These are phyloP conservation scores for Talaromyces sp. DNA, from an alignment of 2,329 filamentous ascomycete genomes.

Conservation along the genomic window DNA sequence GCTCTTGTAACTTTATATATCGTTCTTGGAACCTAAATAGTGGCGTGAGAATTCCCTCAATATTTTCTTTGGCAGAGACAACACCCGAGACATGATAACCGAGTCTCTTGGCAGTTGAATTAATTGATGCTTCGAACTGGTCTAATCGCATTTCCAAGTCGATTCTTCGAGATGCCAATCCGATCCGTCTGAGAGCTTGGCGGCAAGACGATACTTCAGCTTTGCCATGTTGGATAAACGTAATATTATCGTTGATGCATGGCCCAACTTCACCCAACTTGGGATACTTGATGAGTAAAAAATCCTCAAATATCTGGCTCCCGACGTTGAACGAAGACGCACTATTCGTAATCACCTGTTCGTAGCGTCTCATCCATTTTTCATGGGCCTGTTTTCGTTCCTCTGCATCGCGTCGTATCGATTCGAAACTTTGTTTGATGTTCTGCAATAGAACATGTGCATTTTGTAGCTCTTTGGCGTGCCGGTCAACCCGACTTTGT, in stretches of 20 bases:
- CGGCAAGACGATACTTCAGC: constrained; percentile 5
- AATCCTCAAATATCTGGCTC: constrained; percentile 12
- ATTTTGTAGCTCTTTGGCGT: neutral
- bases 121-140: neutral
- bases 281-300: constrained; percentile 1
- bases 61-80: constrained; percentile 23
- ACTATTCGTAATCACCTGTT: neutral
- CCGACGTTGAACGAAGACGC: neutral
- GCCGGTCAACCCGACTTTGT: neutral
- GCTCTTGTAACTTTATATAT: constrained; percentile 20
- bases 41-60: constrained; percentile 24
- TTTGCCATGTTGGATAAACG: neutral
- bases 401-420: neutral
- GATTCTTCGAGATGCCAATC: constrained; percentile 9
- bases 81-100: constrained; percentile 24
- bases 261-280: neutral
- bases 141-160: constrained; percentile 7
- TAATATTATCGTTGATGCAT: neutral
- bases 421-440: neutral
- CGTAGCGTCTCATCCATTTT: constrained; percentile 8
- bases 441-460: neutral
- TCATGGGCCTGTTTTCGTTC: constrained; percentile 6
- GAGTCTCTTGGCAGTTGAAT: constrained; percentile 11
- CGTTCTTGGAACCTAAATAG: neutral
- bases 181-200: constrained; percentile 5